A percentile compares a stretch with the other conserved stretches of the same genome.
Conservation (phyloP, 1,284 basidiomycete genomes). For the Apiotrichum domesticum region DNA sequence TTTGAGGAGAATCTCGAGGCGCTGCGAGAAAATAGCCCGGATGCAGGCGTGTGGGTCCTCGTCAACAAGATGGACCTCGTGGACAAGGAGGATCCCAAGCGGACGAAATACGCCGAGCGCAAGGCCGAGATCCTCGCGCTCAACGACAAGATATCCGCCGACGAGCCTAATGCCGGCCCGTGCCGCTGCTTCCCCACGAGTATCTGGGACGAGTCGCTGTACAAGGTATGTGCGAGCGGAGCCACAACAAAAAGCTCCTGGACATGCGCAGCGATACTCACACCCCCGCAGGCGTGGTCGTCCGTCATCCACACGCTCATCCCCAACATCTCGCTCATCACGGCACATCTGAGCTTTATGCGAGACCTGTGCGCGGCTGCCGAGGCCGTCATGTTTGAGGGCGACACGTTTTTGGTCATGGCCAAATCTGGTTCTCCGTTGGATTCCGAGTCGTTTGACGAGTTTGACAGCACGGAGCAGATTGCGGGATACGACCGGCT, state of each 20-base stretch:
- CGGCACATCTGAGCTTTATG: conserved; percentile 76
- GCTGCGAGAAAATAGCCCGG: conserved; percentile 56
- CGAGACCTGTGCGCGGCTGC: conserved; percentile 78
- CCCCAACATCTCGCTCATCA: conserved; percentile 84
- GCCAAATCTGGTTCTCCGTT: conserved; percentile 52
- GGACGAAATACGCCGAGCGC: conserved; percentile 61
- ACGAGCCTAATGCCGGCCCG: conserved; percentile 26
- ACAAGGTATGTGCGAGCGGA: conserved; percentile 60
- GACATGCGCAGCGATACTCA: too few relatives aligned
- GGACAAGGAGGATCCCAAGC: conserved; percentile 54
- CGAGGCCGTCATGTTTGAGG: conserved; percentile 93
- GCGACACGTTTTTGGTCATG: conserved; percentile 95
- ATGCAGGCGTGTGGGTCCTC: conserved; percentile 80
- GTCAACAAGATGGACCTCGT: conserved; percentile 92
- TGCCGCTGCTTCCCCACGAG: conserved; percentile 71
- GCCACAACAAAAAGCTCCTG: not conserved
- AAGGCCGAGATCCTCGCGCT: conserved; percentile 61
- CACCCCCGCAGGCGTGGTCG: conserved; percentile 76
- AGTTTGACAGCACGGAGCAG: conserved; percentile 30
- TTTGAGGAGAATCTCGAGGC: conserved; percentile 80
- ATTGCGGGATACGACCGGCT: conserved; percentile 52
- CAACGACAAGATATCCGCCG: conserved; percentile 50
- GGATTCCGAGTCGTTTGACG: conserved; percentile 36
- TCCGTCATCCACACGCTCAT: conserved; percentile 94
- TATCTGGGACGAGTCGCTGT: conserved; percentile 96